Base-by-base conservation (phyloP, 768 basidiomycete genomes). In the Mycena pura region DNA sequence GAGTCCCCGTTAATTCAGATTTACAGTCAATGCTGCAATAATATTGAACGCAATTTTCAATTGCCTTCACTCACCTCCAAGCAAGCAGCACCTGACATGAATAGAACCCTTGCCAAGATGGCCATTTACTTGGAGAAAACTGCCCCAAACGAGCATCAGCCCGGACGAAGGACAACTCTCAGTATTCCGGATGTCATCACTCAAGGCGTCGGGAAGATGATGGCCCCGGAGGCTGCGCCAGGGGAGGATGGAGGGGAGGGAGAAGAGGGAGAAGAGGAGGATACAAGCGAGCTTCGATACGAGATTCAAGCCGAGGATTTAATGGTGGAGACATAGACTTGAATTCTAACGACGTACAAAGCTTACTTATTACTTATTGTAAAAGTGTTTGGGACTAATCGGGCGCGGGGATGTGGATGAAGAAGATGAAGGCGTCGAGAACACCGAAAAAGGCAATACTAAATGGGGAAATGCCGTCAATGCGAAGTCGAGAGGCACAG, bases 1-100 rank as follows among this genome's bases (percentile, higher is more conserved):
- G 74, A 78, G 46, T 80, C 77, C 2, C 46, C 69, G 1, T 61
- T 80, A 0, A 71, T 80, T 15, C 64, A 76, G 17, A 64, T 74
- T 6, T 80, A 73, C 64, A 69, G 72, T 17, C 69, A 58, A 15
- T 53, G 62, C 2, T 67, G 63, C 4, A 41, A 54, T 0, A 68
- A 70, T 22, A 54, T 76, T 25, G 72, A 71, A 50, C 51, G 60
- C 5, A 71, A 65, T 57, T 71, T 74, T 41, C 63, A 60, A 28
- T 62, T 78, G 17, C 61, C 65, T 14, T 48, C 68, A 31, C 58
- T 55, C 11, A 77, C 72, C 1, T 57, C 67, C 17, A 46, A 52
- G 3, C 76, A 79, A 52, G 60, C 67, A 10, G 63, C 66, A 31
- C 69, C 73, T n/a, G 56, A 74, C 22, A 73, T 77, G 70, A 57